Evolutionary conservation across 2,329 filamentous ascomycete species (phyloP), one percentile per base, ranked within the genome.

Genomic region (Sclerotiophoma versabilis): DNA sequence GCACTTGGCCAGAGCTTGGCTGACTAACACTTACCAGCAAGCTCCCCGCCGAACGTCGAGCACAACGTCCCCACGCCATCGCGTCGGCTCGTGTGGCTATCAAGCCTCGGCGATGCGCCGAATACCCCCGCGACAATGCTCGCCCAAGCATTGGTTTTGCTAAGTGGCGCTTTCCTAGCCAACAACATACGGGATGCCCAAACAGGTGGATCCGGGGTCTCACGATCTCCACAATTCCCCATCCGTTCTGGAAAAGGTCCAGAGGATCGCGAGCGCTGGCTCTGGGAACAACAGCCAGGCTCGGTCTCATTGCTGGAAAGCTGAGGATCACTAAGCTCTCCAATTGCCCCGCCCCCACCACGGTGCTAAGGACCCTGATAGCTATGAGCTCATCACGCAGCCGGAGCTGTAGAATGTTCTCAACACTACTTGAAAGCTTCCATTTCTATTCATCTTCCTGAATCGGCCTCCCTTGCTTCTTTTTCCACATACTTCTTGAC

Each of bases 321-420:
- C 38, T 60, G 57, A 58, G 55, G 57, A 54, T 60, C 57, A 59
- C 57, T 63, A 65, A 63, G 62, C 59, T 44, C 17, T 49, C 36
- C 32, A 47, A 47, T 42, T 64, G 64, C 69, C 69, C 69, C 68
- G 59, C 71, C 69, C 68, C 69, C 70, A 72, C 71, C 58, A 62
- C 60, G 38, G 37, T 43, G 51, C 61, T 60, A 66, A 58, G 64
- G 66, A 55, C 56, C 56, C 49, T 60, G 58, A 62, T 55, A 68
- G 65, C 64, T 68, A 74, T 74, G 72, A 73, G 69, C 69, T 74
- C 70, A 74, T 73, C 59, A 49, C 66, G 65, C 69, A 68, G 57
- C 55, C 26, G 53, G 54, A 67, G 63, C 62, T 68, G 55, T 67
- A 38, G 41, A 62, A 53, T 55, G 43, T 36, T 54, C 70, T 72